Percentiles rank a stretch among this genome's conserved stretches.
Conservation (phyloP, 352 stramenopile genomes). For the Pythium apleroticum region DNA sequence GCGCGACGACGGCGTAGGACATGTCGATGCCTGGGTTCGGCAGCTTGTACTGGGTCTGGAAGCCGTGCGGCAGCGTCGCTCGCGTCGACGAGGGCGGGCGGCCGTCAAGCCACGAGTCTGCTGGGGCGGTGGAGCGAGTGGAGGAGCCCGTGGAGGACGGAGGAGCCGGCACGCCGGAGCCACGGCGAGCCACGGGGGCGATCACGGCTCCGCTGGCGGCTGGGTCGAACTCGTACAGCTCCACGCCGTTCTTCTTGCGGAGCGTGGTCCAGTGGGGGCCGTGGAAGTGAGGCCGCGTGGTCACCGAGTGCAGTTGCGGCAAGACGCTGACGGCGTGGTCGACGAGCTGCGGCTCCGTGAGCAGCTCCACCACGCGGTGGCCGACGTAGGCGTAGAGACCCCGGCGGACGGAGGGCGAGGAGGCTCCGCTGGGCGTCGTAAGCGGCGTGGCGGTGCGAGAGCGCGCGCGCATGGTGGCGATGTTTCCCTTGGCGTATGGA, state of each 20-base stretch:
- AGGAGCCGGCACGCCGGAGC: neutral
- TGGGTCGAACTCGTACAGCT: constrained; percentile 60
- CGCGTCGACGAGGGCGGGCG: neutral
- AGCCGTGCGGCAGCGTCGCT: constrained; percentile 13
- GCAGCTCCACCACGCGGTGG: constrained; percentile 28
- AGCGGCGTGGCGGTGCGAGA: constrained; percentile 6
- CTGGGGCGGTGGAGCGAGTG: constrained; percentile 9
- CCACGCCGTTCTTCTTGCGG: constrained; percentile 33
- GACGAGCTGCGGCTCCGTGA: constrained; percentile 33
- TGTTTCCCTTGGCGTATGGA: neutral
- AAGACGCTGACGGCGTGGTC: constrained; percentile 31
- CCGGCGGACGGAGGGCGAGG: neutral
- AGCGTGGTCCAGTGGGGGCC: constrained; percentile 30
- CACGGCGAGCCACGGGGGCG: neutral
- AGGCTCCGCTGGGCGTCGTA: neutral
- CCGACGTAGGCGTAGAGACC: constrained; percentile 29
- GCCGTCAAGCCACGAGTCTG: neutral
- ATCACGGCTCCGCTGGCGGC: neutral
- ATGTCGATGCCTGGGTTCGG: constrained; percentile 43
- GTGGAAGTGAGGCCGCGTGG: constrained; percentile 26
- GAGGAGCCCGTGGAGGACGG: constrained; percentile 5
- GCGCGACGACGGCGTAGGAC: constrained; percentile 51
- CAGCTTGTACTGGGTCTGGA: constrained; percentile 37
- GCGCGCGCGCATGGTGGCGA: neutral
- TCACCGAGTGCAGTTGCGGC: constrained; percentile 30